Evolutionary conservation across 1,284 basidiomycete species (phyloP).

Genomic region (Sporisorium exsertum): DNA sequence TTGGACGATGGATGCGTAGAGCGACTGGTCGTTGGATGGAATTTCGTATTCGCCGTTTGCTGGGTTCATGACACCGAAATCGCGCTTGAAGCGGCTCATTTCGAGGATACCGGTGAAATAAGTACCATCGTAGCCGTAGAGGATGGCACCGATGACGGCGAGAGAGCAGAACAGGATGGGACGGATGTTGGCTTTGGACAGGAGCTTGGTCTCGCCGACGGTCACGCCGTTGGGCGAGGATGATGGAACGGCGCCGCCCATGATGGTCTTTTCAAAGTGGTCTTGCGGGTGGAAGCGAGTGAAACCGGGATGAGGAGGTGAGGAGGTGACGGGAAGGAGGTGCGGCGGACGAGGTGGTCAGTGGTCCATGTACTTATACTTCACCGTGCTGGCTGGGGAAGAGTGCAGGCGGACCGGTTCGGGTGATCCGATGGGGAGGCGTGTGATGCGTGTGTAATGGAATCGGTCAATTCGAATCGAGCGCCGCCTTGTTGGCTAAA

Average conservation of each 20-base stretch:
- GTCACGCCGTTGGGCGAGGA: conserved; percentile 32
- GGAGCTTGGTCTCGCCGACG: conserved; percentile 55
- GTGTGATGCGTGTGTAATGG: neutral
- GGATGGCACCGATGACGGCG: conserved; percentile 63
- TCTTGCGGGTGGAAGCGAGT: neutral
- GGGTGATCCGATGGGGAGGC: neutral
- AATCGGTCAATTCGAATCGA: conserved; percentile 5
- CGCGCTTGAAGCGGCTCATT: conserved; percentile 60
- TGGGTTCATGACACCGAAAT: conserved; percentile 61
- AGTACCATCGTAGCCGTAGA: conserved; percentile 70
- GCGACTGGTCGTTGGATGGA: conserved; percentile 58
- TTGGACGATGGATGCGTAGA: conserved; percentile 71
- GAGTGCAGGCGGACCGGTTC: neutral
- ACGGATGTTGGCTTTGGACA: conserved; percentile 64
- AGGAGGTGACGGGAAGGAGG: neutral
- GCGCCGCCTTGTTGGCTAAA: neutral
- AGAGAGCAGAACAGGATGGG: conserved; percentile 68
- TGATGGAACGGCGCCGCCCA: conserved; percentile 38
- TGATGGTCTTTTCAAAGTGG: neutral
- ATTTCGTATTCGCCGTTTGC: conserved; percentile 50
- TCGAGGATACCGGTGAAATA: conserved; percentile 68
- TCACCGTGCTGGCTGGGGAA: neutral
- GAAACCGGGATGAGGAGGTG: neutral
- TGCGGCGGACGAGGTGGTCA: neutral
- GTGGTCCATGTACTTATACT: conserved; percentile 2